Base-by-base conservation (phyloP, 1,284 basidiomycete species). In the Agroathelia rolfsii region DNA sequence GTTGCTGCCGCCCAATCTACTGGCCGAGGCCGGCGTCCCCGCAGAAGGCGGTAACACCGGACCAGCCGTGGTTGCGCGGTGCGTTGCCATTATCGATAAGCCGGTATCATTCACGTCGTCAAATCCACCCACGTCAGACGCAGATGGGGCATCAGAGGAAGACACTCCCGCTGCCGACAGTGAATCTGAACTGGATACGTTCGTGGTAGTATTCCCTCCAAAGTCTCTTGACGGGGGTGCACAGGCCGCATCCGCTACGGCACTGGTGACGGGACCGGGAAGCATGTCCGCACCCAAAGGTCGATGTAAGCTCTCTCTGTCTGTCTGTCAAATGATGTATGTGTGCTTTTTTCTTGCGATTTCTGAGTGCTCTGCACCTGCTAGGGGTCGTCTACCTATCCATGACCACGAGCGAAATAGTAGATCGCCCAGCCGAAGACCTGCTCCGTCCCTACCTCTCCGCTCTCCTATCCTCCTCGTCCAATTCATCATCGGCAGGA, bases 271-370 rank as follows among this genome's bases (percentile, higher is more conserved):
- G 24, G 94, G 93, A 5, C 76, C 86, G 48, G 83, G 79, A 6
- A 89, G 84, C 1, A 73, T 93, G 57, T 82, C 85, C 6, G 76
- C 87, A 35, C 94, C 94, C 0, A 61, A 69, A 34, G 86, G 79
- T 2, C 82, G 83, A 69, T 85, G 89, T 89, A 52, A 50, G 75
- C 53, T 23, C 24, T 24, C 14, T 22, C 3, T 30, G 32, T 37
- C 13, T 32, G n/a, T 27, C n/a, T 22, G 23, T 11, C 13, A 6
- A 24, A 15, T 34, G 14, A 3, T 15, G 24, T 15, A 20, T 30
- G 34, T 24, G 2, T 33, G 20, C 34, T 22, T 11, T 21, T 13
- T 8, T 19, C 18, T 38, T n/a, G 35, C 28, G 16, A 23, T 30
- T 21, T 24, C 6, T 35, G 17, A 41, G 37, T 28, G 11, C 38